A percentile compares a stretch with the other conserved stretches of the same genome.
Conservation (phyloP, 75 land plant genomes). For the Picea glauca region DNA sequence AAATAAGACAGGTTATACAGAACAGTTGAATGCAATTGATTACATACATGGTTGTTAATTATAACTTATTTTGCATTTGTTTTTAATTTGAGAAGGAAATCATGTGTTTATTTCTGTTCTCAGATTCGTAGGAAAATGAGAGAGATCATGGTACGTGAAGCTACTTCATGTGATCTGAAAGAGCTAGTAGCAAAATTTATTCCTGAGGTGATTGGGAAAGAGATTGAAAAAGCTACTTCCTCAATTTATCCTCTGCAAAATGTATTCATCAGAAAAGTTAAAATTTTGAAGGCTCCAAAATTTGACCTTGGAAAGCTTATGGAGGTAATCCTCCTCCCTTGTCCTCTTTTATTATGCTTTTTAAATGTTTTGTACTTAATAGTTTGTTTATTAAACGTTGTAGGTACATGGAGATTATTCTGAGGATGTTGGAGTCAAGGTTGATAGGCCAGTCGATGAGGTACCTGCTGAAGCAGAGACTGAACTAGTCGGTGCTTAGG, state of each 20-base stretch:
- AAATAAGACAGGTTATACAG: constrained; percentile 60
- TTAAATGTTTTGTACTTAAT: not conserved
- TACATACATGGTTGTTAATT: not conserved
- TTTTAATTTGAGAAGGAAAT: not conserved
- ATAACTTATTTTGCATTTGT: not conserved
- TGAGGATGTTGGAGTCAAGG: constrained; percentile 72
- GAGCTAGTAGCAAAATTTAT: constrained; percentile 84
- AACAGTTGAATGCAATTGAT: not conserved
- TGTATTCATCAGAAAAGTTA: constrained; percentile 74
- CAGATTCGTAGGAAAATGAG: constrained; percentile 93
- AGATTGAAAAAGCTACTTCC: constrained; percentile 91
- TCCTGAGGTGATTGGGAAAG: constrained; percentile 88
- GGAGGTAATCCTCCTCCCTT: constrained; percentile 49
- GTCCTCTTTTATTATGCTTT: not conserved
- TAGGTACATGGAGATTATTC: constrained; percentile 86
- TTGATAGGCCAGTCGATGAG: constrained; percentile 76
- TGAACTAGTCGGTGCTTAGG: constrained; percentile 26
- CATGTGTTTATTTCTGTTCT: not conserved
- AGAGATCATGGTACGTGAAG: constrained; percentile 80
- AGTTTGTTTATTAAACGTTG: not conserved
- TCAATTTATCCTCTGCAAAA: constrained; percentile 87
- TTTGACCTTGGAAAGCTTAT: constrained; percentile 86
- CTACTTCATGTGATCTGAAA: constrained; percentile 72
- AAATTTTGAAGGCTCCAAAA: constrained; percentile 85
- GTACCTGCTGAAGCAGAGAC: constrained; percentile 30